Percentiles rank a stretch among this genome's conserved stretches.
Evolutionary conservation across 2,329 filamentous ascomycete species (phyloP).

Genomic region (Triangularia setosa): DNA sequence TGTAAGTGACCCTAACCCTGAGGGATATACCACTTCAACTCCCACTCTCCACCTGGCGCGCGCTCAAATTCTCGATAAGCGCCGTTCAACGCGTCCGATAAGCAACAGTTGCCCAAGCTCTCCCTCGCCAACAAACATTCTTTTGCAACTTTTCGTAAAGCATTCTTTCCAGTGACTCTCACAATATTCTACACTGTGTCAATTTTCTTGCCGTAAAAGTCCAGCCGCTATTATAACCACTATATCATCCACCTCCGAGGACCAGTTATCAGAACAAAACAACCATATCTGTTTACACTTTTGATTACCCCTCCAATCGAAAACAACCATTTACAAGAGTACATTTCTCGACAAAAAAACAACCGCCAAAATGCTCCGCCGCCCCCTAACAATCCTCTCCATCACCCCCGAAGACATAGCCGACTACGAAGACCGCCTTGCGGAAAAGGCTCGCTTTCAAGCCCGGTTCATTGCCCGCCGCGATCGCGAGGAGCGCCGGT

Average conservation of each 20-base stretch:
- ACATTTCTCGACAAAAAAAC: background rate
- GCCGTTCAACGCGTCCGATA: background rate
- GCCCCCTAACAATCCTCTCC: conserved; percentile 62
- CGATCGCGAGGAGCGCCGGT: background rate
- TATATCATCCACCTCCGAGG: background rate
- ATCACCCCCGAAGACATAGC: conserved; percentile 69
- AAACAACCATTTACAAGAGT: too few relatives aligned
- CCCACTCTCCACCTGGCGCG: background rate
- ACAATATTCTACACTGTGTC: background rate
- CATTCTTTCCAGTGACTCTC: background rate
- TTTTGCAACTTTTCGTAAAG: background rate
- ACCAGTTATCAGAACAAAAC: background rate
- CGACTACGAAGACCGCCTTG: conserved; percentile 62
- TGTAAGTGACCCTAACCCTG: conserved; percentile 2
- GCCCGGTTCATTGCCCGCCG: background rate
- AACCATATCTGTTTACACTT: background rate
- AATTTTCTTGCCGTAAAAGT: background rate
- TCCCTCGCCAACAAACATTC: background rate
- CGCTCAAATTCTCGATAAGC: background rate
- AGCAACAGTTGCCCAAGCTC: background rate
- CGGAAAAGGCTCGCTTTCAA: conserved; percentile 19
- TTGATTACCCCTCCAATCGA: background rate
- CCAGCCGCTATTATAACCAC: background rate
- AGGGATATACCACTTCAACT: background rate
- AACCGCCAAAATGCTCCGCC: conserved; percentile 32